These are phyloP conservation scores for Ambrosiella cleistominuta DNA, from an alignment of 2,329 filamentous ascomycete genomes.

Conservation along the genomic window DNA sequence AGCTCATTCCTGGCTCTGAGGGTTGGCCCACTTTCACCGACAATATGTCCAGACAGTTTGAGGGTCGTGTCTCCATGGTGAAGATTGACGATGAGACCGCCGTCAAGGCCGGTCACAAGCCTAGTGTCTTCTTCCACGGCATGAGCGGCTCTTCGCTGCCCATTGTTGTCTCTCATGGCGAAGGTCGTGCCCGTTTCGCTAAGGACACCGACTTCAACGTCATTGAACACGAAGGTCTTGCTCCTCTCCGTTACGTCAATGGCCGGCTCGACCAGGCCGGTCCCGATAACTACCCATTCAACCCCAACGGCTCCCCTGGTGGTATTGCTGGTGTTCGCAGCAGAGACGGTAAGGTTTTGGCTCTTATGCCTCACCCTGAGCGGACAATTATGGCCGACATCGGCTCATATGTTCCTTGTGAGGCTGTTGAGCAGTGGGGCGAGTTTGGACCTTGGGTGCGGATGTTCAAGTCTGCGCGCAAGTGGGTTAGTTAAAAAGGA, in stretches of 20 bases:
- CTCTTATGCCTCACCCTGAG: constrained; percentile 89
- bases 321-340: constrained; percentile 69
- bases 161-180: constrained; percentile 78
- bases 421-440: constrained; percentile 48
- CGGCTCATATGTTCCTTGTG: constrained; percentile 51
- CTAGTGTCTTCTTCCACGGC: constrained; percentile 75
- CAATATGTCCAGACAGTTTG: constrained; percentile 77
- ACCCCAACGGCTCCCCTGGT: constrained; percentile 66
- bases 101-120: constrained; percentile 20
- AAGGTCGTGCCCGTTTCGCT: constrained; percentile 66
- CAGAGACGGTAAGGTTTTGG: constrained; percentile 61
- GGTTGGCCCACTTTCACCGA: constrained; percentile 75
- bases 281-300: constrained; percentile 73
- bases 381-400: constrained; percentile 70
- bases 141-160: constrained; percentile 71
- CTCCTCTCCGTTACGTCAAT: constrained; percentile 70
- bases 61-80: constrained; percentile 71
- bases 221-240: constrained; percentile 33
- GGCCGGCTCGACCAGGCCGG: constrained; percentile 46
- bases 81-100: constrained; percentile 34
- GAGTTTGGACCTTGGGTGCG: constrained; percentile 72
- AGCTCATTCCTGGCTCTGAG: constrained; percentile 68
- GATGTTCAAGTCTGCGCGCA: constrained; percentile 72
- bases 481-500: constrained; percentile 53
- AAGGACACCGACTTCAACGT: constrained; percentile 32